Evolutionary conservation across 768 basidiomycete genomes (phyloP), one percentile per base, ranked within the genome.

Genomic region (Scleroderma bovista): DNA sequence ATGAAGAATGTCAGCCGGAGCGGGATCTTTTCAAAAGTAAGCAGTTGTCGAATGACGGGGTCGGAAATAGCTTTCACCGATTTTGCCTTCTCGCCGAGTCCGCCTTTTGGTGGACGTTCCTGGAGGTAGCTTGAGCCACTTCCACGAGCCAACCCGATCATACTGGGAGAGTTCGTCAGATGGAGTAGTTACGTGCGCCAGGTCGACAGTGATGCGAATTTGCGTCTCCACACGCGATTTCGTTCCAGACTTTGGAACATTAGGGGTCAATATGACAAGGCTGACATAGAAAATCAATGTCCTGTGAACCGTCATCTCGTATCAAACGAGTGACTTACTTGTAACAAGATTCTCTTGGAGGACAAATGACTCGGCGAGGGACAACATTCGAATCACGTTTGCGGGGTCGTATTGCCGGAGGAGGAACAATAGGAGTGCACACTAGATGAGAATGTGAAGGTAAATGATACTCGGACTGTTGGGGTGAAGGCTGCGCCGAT

Each of bases 181-280:
- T 5, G 83, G 79, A 6, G 72, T 64, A 58, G 76, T 83, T 20
- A 82, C 74, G 58, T 86, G 80, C 5, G 86, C 86, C 44, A 91
- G 73, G 61, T 92, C 87, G 34, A 95, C 74, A 3, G 84, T 80
- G 36, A 94, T 80, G 61, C 92, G 83, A 44, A 95, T 84, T 73
- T 95, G 93, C 3, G 93, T 95, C 66, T 95, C 93, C n/a, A 95
- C 93, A 31, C 93, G 81, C 42, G 88, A 92, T 68, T 95, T 94
- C 13, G 92, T 84, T 22, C 92, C 93, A 39, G 74, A 71, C 57
- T 81, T 79, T 6, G 93, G 91, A 47, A 95, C 82, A 60, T 83
- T 90, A 19, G 90, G 88, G 38, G 91, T 81, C 63, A 90, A 74
- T 50, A 95, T 86, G 22, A 88, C 78, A 49, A 93, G 77, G 59